phyloP scores from a whole-genome alignment of 1,284 basidiomycete species.

The Paramarasmius palmivorus region DNA sequence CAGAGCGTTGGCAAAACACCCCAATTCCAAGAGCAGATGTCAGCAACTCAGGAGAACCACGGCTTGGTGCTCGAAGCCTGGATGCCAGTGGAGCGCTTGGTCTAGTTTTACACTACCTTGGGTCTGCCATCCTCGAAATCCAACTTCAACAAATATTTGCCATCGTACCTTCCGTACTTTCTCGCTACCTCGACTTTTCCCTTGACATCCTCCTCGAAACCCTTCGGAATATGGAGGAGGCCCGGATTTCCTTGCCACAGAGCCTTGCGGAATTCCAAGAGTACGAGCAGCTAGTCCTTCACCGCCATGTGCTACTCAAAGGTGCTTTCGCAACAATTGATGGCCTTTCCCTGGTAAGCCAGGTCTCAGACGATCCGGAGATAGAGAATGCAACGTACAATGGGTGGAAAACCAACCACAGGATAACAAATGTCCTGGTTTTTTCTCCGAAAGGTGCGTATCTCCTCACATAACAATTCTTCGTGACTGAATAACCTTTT shows the following conservation, averaged over 20 bases:
- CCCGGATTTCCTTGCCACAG: constrained; percentile 33
- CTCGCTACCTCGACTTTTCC: constrained; percentile 36
- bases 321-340: constrained; percentile 37
- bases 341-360: constrained; percentile 13
- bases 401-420: constrained; percentile 8
- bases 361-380: constrained; percentile 14
- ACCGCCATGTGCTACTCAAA: constrained; percentile 34
- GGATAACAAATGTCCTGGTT: constrained; percentile 20
- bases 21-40: constrained; percentile 37
- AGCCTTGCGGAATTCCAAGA: constrained; percentile 28
- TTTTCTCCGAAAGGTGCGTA: constrained; percentile 28
- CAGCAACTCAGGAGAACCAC: constrained; percentile 21
- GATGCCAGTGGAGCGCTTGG: constrained; percentile 49
- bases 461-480: not conserved
- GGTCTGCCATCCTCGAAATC: constrained; percentile 38
- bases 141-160: constrained; percentile 40
- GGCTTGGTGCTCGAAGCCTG: constrained; percentile 32
- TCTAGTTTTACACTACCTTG: constrained; percentile 44
- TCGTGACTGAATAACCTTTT: too few species aligned
- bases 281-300: constrained; percentile 28
- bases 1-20: constrained; percentile 31
- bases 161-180: constrained; percentile 30
- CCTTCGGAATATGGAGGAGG: constrained; percentile 33
- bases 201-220: constrained; percentile 20
- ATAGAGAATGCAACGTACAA: constrained; percentile 12